phyloP scores from a whole-genome alignment of 164 flowering plant genomes.

The Brasenia schreberi region DNA sequence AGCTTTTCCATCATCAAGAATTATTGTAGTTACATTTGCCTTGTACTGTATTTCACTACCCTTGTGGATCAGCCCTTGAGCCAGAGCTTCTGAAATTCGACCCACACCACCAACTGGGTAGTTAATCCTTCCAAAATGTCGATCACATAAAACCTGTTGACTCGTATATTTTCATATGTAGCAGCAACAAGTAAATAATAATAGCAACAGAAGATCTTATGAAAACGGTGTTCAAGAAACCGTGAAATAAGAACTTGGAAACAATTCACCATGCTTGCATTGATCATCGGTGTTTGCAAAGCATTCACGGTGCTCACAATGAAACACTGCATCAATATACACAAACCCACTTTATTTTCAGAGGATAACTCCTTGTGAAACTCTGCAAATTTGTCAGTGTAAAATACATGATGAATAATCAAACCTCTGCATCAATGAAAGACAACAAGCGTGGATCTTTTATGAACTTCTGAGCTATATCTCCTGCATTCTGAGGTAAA shows the following conservation, averaged over 20 bases:
- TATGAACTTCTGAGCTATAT: conserved; percentile 78
- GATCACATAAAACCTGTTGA: conserved; percentile 79
- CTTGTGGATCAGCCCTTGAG: conserved; percentile 61
- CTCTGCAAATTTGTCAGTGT: not conserved
- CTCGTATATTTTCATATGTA: not conserved
- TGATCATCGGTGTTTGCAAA: conserved; percentile 91
- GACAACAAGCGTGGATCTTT: conserved; percentile 74
- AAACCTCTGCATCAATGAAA: conserved; percentile 94
- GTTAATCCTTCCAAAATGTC: conserved; percentile 96
- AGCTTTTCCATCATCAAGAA: conserved; percentile 70
- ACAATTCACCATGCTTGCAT: conserved; percentile 77
- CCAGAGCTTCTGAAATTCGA: conserved; percentile 81
- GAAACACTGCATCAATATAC: conserved; percentile 55
- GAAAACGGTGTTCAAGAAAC: no score
- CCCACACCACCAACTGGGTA: conserved; percentile 99
- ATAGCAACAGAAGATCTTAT: not conserved
- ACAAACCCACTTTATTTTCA: not conserved
- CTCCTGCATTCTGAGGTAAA: conserved; percentile 95
- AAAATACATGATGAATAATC: not conserved
- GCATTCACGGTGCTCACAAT: conserved; percentile 97
- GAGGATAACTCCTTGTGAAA: not conserved
- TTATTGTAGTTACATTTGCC: conserved; percentile 73
- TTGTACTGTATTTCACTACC: conserved; percentile 82
- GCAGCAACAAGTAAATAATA: conserved; percentile 6
- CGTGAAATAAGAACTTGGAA: no score